Base-by-base conservation (phyloP, 805 yeast genomes). In the Cyberlindnera mississippiensis region DNA sequence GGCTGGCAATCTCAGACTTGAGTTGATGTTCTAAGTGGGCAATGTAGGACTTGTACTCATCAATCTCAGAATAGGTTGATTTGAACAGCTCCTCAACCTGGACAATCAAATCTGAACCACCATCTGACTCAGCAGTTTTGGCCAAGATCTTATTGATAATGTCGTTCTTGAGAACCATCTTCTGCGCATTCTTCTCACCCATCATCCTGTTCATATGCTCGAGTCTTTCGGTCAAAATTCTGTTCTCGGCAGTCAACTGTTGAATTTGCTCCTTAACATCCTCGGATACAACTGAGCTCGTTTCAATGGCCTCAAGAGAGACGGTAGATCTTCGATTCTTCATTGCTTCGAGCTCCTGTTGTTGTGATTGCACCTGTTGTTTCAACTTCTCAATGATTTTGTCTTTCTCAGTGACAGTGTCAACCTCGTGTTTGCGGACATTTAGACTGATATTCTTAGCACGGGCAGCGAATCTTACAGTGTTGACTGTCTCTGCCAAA, bases 391-490 rank as follows among this genome's bases (percentile, higher is more conserved):
- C 78, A 14, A 86, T 74, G 10, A 78, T 59, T 37, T 66, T 73
- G 35, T 74, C 76, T 15, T 71, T 73, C 13, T 72, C 80, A 2
- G 59, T 58, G 3, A 63, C 57, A n/a, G 58, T 48, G 28, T 56
- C 51, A 20, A 52, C 20, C 29, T 71, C 75, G 51, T 73, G 72
- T 44, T 74, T 75, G 39, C 74, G 74, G 6, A 86, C 95, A 41
- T 71, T 73, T 53, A 90, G 72, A 11, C 79, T 71, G 38, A 93
- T 80, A 59, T 91, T 88, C 56, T 89, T 90, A 2, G 98, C 97
- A 46, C 96, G 70, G 0, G 96, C 85, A 0, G 96, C 98, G 67
- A 93, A 93, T 39, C 98, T 66, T 19, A 93, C 68, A 0, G 98
- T 90, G 59, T 87, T 88, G 30, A 81, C 68, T 0, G 97, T 87